Percentiles rank a stretch among this genome's conserved stretches.
Evolutionary conservation across 2,329 filamentous ascomycete genomes (phyloP).

Genomic region (Zymoseptoria passerinii): DNA sequence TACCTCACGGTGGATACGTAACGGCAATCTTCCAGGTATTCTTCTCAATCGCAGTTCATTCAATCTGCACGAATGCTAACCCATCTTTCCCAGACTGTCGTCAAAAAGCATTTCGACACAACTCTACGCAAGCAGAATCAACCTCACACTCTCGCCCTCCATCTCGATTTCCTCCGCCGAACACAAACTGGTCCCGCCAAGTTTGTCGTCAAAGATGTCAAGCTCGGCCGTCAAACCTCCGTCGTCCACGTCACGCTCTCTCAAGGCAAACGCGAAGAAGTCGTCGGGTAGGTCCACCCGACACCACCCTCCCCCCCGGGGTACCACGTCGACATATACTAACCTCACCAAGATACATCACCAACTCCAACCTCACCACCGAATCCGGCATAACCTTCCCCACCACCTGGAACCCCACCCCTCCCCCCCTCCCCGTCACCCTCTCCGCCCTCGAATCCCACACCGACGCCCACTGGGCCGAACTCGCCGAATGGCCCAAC

Average conservation of each 20-base stretch:
- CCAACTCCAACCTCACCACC: constrained; percentile 52
- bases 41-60: background rate
- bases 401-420: constrained; percentile 47
- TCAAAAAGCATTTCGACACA: constrained; percentile 50
- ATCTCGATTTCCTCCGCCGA: constrained; percentile 58
- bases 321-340: no score
- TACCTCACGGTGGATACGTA: constrained; percentile 64
- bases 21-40: constrained; percentile 46
- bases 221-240: constrained; percentile 56
- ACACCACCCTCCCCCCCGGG: no score
- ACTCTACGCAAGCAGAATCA: constrained; percentile 51
- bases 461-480: constrained; percentile 42
- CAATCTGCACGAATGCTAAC: background rate
- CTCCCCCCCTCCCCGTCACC: constrained; percentile 30
- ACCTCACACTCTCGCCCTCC: constrained; percentile 55
- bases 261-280: constrained; percentile 48
- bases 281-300: constrained; percentile 44
- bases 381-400: constrained; percentile 51
- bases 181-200: constrained; percentile 50
- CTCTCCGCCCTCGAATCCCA: constrained; percentile 35
- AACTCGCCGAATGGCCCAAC: constrained; percentile 38
- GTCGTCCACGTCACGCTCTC: constrained; percentile 54
- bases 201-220: constrained; percentile 54
- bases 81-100: constrained; percentile 41
- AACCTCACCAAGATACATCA: no score